Evolutionary conservation across 768 basidiomycete genomes (phyloP).

Genomic region (Tephrocybe sp.): DNA sequence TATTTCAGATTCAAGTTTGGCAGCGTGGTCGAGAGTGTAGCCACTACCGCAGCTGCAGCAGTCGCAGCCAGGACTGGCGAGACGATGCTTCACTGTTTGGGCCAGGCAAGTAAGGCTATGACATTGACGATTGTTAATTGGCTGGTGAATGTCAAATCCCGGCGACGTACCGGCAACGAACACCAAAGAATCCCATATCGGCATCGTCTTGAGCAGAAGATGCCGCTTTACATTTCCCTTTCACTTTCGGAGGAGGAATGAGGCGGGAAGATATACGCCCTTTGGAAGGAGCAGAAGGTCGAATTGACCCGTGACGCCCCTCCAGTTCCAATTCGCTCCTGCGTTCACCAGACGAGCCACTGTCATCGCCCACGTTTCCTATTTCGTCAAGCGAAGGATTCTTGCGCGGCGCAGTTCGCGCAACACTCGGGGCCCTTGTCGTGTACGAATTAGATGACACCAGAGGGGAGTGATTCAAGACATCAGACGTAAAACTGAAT

Average conservation of each 20-base stretch:
- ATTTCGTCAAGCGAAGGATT: neutral
- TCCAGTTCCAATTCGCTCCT: slow-evolving; percentile 5
- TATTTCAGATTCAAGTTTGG: slow-evolving; percentile 56
- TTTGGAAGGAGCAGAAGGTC: neutral
- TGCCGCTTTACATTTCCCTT: slow-evolving; percentile 2
- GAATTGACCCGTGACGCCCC: neutral
- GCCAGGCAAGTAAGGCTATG: slow-evolving; percentile 60
- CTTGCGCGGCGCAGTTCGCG: neutral
- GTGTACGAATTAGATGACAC: slow-evolving; percentile 56
- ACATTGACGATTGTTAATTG: neutral
- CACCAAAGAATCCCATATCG: slow-evolving; percentile 41
- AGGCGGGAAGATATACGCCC: neutral
- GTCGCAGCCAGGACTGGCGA: slow-evolving; percentile 31
- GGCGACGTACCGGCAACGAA: slow-evolving; percentile 59
- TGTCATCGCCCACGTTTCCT: neutral
- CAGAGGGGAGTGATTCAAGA: slow-evolving; percentile 60
- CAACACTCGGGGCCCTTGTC: slow-evolving; percentile 34
- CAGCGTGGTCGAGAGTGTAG: slow-evolving; percentile 64
- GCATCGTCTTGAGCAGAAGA: neutral
- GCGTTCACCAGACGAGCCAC: neutral
- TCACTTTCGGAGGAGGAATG: slow-evolving; percentile 3
- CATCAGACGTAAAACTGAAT: slow-evolving; percentile 67
- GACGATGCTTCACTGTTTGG: slow-evolving; percentile 58
- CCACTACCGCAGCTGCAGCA: slow-evolving; percentile 33
- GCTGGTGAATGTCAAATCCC: neutral